A percentile compares a stretch with the other conserved stretches of the same genome.
Evolutionary conservation across 306 rosid species (phyloP).

Genomic region (Rosa rugosa): DNA sequence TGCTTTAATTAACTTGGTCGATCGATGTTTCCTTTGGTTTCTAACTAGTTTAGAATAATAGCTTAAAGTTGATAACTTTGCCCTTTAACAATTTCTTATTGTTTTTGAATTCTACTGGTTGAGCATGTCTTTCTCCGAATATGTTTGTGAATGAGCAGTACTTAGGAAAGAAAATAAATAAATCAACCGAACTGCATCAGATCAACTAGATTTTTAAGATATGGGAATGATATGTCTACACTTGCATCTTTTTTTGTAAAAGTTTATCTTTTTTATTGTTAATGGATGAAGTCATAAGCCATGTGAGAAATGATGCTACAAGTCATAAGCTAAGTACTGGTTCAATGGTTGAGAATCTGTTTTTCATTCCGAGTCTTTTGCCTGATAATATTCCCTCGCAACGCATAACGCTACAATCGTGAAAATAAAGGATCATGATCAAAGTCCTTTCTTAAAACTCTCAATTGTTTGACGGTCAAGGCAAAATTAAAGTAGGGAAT

Average conservation of each 20-base stretch:
- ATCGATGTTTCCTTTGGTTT: constrained; percentile 12
- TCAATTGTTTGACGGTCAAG: constrained; percentile 31
- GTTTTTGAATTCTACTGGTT: background rate
- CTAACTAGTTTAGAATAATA: background rate
- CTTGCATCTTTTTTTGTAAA: background rate
- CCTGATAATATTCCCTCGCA: constrained; percentile 36
- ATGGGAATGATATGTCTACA: background rate
- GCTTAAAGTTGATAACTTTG: background rate
- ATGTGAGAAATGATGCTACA: constrained; percentile 10
- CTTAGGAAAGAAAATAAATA: background rate
- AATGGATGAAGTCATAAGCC: constrained; percentile 16
- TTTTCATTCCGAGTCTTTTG: constrained; percentile 23
- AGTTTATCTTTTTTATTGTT: constrained; percentile 11
- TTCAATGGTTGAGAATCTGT: constrained; percentile 43
- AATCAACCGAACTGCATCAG: background rate
- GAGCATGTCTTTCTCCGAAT: background rate
- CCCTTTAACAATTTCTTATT: background rate
- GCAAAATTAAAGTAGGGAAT: constrained; percentile 13
- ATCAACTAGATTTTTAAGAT: background rate
- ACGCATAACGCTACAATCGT: constrained; percentile 6
- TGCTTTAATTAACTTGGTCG: constrained; percentile 7
- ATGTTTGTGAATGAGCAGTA: background rate
- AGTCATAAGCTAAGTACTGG: constrained; percentile 30
- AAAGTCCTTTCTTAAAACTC: constrained; percentile 11
- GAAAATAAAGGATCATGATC: constrained; percentile 19